Evolutionary conservation across 164 flowering plant species (phyloP), one percentile per base, ranked within the genome.

Genomic region (Aristolochia fimbriata): DNA sequence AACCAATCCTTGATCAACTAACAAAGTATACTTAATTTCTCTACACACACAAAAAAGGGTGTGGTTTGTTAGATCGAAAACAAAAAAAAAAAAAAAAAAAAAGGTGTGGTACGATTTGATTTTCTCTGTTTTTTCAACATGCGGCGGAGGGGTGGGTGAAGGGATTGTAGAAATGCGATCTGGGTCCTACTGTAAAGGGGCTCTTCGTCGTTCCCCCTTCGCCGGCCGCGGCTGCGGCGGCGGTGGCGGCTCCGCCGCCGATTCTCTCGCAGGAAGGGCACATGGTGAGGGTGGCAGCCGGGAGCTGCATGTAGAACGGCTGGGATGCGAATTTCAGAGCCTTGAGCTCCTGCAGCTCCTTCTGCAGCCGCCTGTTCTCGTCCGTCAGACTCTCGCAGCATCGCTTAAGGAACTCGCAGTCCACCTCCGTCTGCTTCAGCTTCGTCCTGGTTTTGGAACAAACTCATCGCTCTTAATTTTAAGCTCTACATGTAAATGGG

Each of bases 341-440:
- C 67, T 84, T 90, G 25, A 90, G 81, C 45, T 87, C 97, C 54
- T 87, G 84, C 1, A 87, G 57, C 74, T 90, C 97, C 63, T 84
- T 87, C 33, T 84, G 83, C 10, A 90, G 80, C 70, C 85, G 70
- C 61, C 82, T 68, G 72, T 90, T 90, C 66, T 90, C 97, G 8
- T 83, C 93, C 9, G 83, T 86, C 41, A 90, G 62, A 13, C 81
- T 77, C 51, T 87, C 87, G 46, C 93, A 87, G 61, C 91, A 87
- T 51, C 85, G 84, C 84, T 86, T 90, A 74, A 90, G 67, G 71
- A 73, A 80, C 64, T 90, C 95, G 21, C 95, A 87, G 65, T 90
- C 96, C 27, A 85, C 87, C 66, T 90, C 97, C 0, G 97, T 90
- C 67, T 87, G 97, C 76, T 90, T 90, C 55, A 90, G 82, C 76